Conservation (phyloP, 768 basidiomycete genomes). For the Amanita thiersii region DNA sequence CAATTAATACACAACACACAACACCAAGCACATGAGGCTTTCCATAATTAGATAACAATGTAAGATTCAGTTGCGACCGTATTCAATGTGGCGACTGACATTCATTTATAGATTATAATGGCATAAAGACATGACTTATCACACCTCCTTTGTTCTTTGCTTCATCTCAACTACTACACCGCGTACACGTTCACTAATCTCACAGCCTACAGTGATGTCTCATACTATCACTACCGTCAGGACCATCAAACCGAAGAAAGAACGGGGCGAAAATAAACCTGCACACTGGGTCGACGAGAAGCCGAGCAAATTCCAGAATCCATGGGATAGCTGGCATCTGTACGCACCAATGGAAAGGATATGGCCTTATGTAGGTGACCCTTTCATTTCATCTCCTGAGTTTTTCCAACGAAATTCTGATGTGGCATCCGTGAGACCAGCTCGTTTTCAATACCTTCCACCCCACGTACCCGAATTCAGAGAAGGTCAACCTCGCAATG, state of each 20-base stretch:
- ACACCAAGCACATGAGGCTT: too few species aligned
- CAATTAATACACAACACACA: too few species aligned
- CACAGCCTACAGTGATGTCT: background rate
- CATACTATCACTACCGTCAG: background rate
- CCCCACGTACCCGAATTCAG: constrained; percentile 11
- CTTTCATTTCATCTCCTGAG: background rate
- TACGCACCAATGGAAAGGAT: constrained; percentile 13
- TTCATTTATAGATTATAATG: too few species aligned
- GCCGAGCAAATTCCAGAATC: constrained; percentile 18
- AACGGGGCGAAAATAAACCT: constrained; percentile 9
- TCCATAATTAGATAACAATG: too few species aligned
- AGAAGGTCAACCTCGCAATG: constrained; percentile 16
- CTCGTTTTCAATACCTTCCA: constrained; percentile 10
- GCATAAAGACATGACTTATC: too few species aligned
- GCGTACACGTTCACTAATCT: too few species aligned
- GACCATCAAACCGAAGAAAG: background rate
- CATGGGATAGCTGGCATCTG: constrained; percentile 20
- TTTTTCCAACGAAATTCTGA: background rate
- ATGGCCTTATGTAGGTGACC: constrained; percentile 11
- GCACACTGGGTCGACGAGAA: constrained; percentile 18
- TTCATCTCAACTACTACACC: too few species aligned
- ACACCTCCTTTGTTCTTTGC: too few species aligned
- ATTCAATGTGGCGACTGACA: too few species aligned
- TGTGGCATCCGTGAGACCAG: background rate
- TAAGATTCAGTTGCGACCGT: too few species aligned